Evolutionary conservation across 345 rosid species (phyloP).

Genomic region (Turritis glabra): DNA sequence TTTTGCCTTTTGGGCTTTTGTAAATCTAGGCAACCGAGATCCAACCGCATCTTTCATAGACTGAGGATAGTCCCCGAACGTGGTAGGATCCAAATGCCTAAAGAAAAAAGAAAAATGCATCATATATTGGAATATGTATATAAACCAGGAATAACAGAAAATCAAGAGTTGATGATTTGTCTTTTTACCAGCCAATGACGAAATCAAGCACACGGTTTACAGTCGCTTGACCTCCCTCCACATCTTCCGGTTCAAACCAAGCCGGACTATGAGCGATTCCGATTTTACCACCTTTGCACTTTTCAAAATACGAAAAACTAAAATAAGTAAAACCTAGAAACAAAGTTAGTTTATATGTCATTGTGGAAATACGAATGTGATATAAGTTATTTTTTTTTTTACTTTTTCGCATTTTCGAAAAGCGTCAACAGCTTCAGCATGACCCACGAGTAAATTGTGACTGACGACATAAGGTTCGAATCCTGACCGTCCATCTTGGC

Average conservation of each 20-base stretch:
- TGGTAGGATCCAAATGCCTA: conserved; percentile 40
- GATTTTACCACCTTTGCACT: conserved; percentile 41
- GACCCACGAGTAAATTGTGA: conserved; percentile 33
- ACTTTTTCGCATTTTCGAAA: conserved; percentile 38
- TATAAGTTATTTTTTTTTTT: no score
- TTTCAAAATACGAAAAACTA: not conserved
- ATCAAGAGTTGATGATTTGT: no score
- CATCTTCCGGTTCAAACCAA: conserved; percentile 39
- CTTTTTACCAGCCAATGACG: conserved; percentile 35
- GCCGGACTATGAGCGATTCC: conserved; percentile 36
- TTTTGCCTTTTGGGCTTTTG: conserved; percentile 17
- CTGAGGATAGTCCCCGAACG: conserved; percentile 39
- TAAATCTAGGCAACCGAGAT: conserved; percentile 29
- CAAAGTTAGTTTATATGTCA: not conserved
- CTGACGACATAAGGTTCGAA: conserved; percentile 30
- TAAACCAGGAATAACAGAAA: not conserved
- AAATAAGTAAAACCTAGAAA: not conserved
- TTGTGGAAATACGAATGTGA: not conserved
- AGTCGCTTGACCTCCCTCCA: conserved; percentile 19
- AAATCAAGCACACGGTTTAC: conserved; percentile 36
- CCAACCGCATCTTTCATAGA: conserved; percentile 39
- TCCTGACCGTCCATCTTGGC: conserved; percentile 36
- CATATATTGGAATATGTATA: not conserved
- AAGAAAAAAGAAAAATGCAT: not conserved
- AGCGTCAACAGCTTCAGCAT: conserved; percentile 34